A percentile compares a stretch with the other conserved stretches of the same genome.
Evolutionary conservation across 148 eudicot genomes (phyloP).

Genomic region (Limonium bicolor): DNA sequence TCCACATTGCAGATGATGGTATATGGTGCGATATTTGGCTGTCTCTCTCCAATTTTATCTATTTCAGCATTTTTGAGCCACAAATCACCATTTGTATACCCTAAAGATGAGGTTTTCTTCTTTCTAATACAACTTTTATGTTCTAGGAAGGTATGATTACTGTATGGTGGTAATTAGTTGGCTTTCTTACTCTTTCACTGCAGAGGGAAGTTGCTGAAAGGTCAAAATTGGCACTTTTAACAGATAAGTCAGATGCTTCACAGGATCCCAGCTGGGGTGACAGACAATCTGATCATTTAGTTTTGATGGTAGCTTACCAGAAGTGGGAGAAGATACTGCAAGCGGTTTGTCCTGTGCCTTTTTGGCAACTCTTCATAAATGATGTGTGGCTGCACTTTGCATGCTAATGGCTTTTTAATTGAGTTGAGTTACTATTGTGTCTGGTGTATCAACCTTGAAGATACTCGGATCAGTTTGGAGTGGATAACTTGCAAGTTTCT

Average conservation of each 20-base stretch:
- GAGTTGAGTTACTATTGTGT: too few relatives aligned
- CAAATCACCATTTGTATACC: slow-evolving; percentile 86
- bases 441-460: too few relatives aligned
- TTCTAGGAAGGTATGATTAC: too few relatives aligned
- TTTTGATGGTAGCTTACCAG: slow-evolving; percentile 77
- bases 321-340: slow-evolving; percentile 76
- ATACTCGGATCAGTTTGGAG: too few relatives aligned
- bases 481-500: too few relatives aligned
- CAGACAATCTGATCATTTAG: slow-evolving; percentile 75
- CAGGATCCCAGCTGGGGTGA: slow-evolving; percentile 25
- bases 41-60: slow-evolving; percentile 85
- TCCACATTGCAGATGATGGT: slow-evolving; percentile 75
- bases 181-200: neutral
- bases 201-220: slow-evolving; percentile 78
- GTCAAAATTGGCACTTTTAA: slow-evolving; percentile 66
- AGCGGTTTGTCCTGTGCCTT: slow-evolving; percentile 25
- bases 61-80: slow-evolving; percentile 86
- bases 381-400: too few relatives aligned
- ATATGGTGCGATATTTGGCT: slow-evolving; percentile 89
- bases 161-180: too few relatives aligned
- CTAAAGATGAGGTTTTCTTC: slow-evolving; percentile 84
- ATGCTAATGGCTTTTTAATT: too few relatives aligned
- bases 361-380: too few relatives aligned
- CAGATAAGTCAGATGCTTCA: slow-evolving; percentile 40
- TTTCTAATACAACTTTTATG: too few relatives aligned